Conservation (phyloP, 2,329 filamentous ascomycete species). For the Talaromyces verruculosus region DNA sequence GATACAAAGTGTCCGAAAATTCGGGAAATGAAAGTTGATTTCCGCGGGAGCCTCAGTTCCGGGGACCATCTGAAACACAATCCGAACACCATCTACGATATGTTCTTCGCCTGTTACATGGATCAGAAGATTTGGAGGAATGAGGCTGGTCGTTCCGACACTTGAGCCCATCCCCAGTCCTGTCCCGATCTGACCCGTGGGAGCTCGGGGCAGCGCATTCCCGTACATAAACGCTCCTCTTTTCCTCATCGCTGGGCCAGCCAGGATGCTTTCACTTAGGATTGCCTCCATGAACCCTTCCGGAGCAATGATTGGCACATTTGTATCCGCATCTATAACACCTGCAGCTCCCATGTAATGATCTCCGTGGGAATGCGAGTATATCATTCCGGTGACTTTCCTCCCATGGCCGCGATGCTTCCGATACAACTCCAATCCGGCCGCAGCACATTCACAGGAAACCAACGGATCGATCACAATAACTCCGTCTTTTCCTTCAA, state of each 20-base stretch:
- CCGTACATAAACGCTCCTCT: background rate
- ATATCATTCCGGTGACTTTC: background rate
- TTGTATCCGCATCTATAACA: background rate
- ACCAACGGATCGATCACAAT: background rate
- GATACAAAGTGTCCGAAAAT: background rate
- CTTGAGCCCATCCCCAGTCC: background rate
- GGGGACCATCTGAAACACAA: background rate
- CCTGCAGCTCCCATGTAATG: background rate
- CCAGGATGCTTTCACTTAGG: background rate
- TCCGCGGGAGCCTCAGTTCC: background rate
- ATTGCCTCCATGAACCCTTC: background rate
- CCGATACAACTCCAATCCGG: background rate
- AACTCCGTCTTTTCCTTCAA: background rate
- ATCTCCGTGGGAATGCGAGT: background rate
- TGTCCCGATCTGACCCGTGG: background rate
- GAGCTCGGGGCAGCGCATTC: background rate
- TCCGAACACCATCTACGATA: background rate
- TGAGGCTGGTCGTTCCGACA: background rate
- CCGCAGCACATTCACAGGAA: background rate
- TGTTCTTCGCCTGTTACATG: background rate
- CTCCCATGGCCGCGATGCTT: background rate
- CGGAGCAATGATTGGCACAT: background rate
- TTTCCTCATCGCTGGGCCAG: background rate
- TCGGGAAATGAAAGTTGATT: background rate
- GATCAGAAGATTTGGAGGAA: background rate